phyloP scores from a whole-genome alignment of 2,329 filamentous ascomycete genomes.

The Immersiporthe knoxdaviesiana region DNA sequence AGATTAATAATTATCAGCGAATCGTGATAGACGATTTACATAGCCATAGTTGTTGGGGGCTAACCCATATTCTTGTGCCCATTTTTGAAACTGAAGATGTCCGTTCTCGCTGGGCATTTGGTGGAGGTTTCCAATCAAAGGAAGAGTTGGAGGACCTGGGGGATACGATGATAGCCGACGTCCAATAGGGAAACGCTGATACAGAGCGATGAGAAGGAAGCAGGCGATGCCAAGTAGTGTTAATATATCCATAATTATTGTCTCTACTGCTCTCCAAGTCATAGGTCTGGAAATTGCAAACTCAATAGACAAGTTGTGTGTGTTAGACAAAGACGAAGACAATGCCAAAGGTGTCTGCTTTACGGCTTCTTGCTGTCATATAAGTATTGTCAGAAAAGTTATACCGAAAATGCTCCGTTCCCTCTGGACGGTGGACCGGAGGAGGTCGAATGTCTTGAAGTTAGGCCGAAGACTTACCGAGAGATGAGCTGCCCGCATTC shows the following conservation, averaged over 20 bases:
- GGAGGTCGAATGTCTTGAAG: too few species aligned
- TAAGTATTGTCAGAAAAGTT: too few species aligned
- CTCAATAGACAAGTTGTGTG: too few species aligned
- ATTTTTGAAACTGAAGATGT: slow-evolving; percentile 54
- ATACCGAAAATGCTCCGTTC: too few species aligned
- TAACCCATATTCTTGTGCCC: slow-evolving; percentile 52
- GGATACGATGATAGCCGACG: slow-evolving; percentile 40
- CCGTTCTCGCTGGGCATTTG: slow-evolving; percentile 47
- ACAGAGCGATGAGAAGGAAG: background rate
- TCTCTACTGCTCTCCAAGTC: background rate
- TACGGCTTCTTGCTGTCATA: background rate
- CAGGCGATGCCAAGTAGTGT: background rate
- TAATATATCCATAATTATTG: background rate
- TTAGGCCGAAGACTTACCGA: background rate
- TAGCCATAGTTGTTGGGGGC: background rate
- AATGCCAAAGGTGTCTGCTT: background rate
- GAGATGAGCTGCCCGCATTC: background rate
- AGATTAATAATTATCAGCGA: background rate
- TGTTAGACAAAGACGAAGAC: background rate
- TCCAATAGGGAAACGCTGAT: slow-evolving; percentile 31
- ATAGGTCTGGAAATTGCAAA: too few species aligned
- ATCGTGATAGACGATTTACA: slow-evolving; percentile 26
- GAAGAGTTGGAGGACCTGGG: slow-evolving; percentile 55
- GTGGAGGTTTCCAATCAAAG: slow-evolving; percentile 56
- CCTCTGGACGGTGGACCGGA: too few species aligned